phyloP scores from a whole-genome alignment of 441 rosid genomes.

The Corymbia calophylla region DNA sequence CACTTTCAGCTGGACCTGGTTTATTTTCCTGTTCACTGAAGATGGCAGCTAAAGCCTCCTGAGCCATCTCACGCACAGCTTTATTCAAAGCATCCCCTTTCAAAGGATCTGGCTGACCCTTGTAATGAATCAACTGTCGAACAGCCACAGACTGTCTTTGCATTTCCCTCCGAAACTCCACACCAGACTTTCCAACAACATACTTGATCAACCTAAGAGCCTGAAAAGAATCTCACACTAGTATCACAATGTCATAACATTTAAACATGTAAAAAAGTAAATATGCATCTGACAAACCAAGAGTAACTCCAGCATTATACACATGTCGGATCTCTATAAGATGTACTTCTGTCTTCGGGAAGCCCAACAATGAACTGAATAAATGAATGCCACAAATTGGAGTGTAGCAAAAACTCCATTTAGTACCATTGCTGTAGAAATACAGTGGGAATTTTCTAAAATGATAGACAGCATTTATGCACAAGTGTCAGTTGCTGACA shows the following conservation, averaged over 20 bases:
- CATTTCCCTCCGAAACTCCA: slow-evolving; percentile 94
- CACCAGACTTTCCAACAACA: slow-evolving; percentile 83
- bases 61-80: slow-evolving; percentile 93
- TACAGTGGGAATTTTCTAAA: background rate
- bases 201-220: slow-evolving; percentile 92
- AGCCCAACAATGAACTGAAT: background rate
- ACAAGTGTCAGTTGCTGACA: background rate
- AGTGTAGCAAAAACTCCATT: background rate
- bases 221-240: slow-evolving; percentile 30
- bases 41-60: slow-evolving; percentile 79
- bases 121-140: slow-evolving; percentile 81
- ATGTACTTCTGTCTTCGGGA: background rate
- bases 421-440: background rate
- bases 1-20: slow-evolving; percentile 51
- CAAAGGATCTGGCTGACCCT: slow-evolving; percentile 77
- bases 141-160: slow-evolving; percentile 90
- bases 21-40: slow-evolving; percentile 73
- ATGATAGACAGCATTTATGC: background rate
- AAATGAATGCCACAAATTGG: background rate
- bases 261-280: background rate
- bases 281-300: background rate
- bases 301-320: background rate
- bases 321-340: background rate
- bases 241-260: background rate
- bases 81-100: slow-evolving; percentile 97